Conservation (phyloP, 495 filamentous ascomycete species). For the Daldinia decipiens region DNA sequence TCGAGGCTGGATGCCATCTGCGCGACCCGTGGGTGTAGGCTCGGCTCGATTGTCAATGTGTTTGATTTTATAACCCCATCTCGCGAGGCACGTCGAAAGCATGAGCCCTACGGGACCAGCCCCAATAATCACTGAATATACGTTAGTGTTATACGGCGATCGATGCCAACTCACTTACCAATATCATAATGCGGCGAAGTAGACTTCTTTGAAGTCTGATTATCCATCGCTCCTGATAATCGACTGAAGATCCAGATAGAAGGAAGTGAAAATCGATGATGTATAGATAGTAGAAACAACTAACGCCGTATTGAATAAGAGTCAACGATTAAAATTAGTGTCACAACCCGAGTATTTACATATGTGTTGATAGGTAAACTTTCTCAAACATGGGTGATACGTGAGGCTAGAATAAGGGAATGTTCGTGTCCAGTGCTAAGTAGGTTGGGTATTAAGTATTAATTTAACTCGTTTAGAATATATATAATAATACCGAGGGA, state of each 20-base stretch:
- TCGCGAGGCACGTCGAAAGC: conserved; percentile 80
- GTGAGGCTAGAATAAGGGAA: background rate
- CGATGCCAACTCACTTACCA: conserved; percentile 27
- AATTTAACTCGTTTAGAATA: conserved; percentile 23
- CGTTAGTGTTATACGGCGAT: conserved; percentile 20
- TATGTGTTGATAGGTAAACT: background rate
- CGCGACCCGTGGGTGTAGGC: conserved; percentile 75
- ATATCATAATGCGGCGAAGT: conserved; percentile 45
- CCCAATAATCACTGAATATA: conserved; percentile 75
- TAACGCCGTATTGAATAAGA: background rate
- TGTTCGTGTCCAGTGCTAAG: background rate
- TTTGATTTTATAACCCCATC: conserved; percentile 75
- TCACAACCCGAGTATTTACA: background rate
- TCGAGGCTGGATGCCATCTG: conserved; percentile 83
- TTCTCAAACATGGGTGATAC: background rate
- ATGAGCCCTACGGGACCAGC: conserved; percentile 90
- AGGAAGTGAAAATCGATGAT: background rate
- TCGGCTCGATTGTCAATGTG: conserved; percentile 77
- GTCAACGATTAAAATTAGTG: background rate
- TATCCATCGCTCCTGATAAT: conserved; percentile 30
- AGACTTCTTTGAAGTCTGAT: conserved; percentile 20
- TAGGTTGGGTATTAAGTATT: conserved; percentile 14
- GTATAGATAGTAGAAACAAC: background rate
- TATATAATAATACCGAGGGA: conserved; percentile 15
- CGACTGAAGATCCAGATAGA: background rate